Base-by-base conservation (phyloP, 1,139 yeast species). In the Blastobotrys capitulatus region DNA sequence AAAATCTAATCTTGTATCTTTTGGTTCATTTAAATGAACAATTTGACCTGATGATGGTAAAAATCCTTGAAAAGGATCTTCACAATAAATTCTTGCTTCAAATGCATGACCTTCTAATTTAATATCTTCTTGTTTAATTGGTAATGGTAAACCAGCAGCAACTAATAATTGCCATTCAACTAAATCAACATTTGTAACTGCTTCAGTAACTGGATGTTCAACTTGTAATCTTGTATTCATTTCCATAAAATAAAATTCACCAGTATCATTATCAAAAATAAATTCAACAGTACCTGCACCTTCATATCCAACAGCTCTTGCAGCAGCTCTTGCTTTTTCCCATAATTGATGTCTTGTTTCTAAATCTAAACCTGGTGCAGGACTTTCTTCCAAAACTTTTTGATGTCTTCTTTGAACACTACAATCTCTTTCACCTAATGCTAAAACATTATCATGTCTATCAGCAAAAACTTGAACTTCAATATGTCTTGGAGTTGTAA, bases 111-210 rank as follows among this genome's bases (percentile, higher is more conserved):
- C 68, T 8, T 54, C 53, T 34, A 65, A 53, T 19, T 53, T 48
- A 34, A 65, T 56, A 42, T 65, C 60, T 46, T 65, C 64, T 52
- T 65, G 69, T n/a, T 57, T 57, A 47, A 60, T 60, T 25, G 69
- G 68, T 34, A 65, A 56, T 10, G 68, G 68, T 53, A 63, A 57
- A 5, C 96, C 96, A 2, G 96, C 96, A 44, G 95, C 95, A 60
- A 88, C 86, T 69, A 87, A 95, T 60, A 88, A 83, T 71, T 88
- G 96, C 54, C 96, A 95, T 55, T 95, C 95, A 39, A 88, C 96
- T 54, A 88, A 74, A 71, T 88, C 96, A 52, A 87, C 90, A 57
- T 95, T 95, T 27, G 95, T 86, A 63, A 88, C 88, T 71, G 86
- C 95, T 71, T 88, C 83, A 48, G 83, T 78, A 58, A 79, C 79